A percentile compares a stretch with the other conserved stretches of the same genome.
phyloP scores from a whole-genome alignment of 176 grass and related monocot species.

The Chloris gayana region DNA sequence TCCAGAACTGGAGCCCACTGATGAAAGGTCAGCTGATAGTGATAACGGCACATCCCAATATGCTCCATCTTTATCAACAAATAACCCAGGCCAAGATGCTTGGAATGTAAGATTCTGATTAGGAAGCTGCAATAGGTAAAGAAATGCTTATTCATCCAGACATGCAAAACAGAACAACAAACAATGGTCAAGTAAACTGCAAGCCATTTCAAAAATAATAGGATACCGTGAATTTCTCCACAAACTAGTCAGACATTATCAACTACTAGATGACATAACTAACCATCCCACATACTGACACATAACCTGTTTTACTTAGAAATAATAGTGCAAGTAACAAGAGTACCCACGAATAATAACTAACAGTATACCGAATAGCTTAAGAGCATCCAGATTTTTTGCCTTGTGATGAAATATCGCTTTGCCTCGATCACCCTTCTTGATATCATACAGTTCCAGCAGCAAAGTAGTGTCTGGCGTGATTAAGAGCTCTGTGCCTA shows the following conservation, averaged over 20 bases:
- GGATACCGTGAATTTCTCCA: constrained; percentile 7
- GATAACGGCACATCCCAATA: constrained; percentile 92
- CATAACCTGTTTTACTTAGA: not conserved
- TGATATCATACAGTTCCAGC: constrained; percentile 69
- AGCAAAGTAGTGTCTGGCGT: constrained; percentile 62
- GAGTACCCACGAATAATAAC: constrained; percentile 43
- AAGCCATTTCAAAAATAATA: constrained; percentile 14
- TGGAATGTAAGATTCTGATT: constrained; percentile 70
- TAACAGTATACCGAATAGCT: constrained; percentile 45
- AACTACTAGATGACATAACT: constrained; percentile 15
- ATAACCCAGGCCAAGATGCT: constrained; percentile 83
- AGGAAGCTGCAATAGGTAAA: constrained; percentile 65
- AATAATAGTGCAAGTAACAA: constrained; percentile 27
- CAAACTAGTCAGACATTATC: constrained; percentile 24
- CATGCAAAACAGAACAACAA: constrained; percentile 20
- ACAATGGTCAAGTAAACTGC: constrained; percentile 16
- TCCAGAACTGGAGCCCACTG: constrained; percentile 69
- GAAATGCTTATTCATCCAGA: constrained; percentile 34
- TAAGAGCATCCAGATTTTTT: constrained; percentile 66
- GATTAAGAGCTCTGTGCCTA: constrained; percentile 69
- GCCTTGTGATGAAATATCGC: constrained; percentile 88
- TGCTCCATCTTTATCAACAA: constrained; percentile 77
- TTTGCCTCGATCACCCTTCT: constrained; percentile 77
- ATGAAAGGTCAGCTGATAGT: constrained; percentile 81
- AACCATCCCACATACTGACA: constrained; percentile 29